These are phyloP conservation scores for Geotrichum histeridarum DNA, from an alignment of 1,139 yeast genomes.

Conservation along the genomic window DNA sequence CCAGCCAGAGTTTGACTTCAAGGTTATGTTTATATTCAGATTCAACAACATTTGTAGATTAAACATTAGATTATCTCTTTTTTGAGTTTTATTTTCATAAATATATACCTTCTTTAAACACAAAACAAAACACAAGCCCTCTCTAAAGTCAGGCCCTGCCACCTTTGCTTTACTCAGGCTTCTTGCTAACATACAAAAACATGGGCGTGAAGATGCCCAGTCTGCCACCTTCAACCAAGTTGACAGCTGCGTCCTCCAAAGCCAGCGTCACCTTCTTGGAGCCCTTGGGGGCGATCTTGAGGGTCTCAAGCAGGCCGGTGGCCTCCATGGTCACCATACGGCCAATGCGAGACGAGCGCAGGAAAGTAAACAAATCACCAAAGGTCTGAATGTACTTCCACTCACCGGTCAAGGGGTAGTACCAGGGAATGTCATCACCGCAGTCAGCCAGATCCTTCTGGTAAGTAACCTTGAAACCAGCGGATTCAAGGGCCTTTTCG, in stretches of 20 bases:
- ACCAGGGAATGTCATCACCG: slow-evolving; percentile 92
- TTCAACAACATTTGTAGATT: too few species aligned
- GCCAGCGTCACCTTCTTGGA: slow-evolving; percentile 87
- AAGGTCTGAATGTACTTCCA: slow-evolving; percentile 78
- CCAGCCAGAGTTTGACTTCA: too few species aligned
- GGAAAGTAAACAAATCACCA: slow-evolving; percentile 73
- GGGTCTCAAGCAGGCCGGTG: slow-evolving; percentile 72
- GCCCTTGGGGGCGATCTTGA: slow-evolving; percentile 91
- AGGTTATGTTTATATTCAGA: too few species aligned
- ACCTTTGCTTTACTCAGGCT: slow-evolving; percentile 45
- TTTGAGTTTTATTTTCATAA: neutral
- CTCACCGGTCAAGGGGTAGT: slow-evolving; percentile 93
- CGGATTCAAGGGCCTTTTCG: slow-evolving; percentile 73
- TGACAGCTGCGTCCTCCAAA: slow-evolving; percentile 94
- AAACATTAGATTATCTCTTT: too few species aligned
- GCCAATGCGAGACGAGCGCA: slow-evolving; percentile 85
- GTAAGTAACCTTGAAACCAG: slow-evolving; percentile 78
- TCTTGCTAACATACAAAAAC: slow-evolving; percentile 85
- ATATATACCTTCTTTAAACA: too few species aligned
- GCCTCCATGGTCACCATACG: slow-evolving; percentile 77
- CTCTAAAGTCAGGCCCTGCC: too few species aligned
- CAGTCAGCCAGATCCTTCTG: slow-evolving; percentile 78
- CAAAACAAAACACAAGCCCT: too few species aligned
- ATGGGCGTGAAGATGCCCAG: slow-evolving; percentile 89
- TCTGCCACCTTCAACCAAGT: slow-evolving; percentile 89